Evolutionary conservation across 305 asterid species (phyloP).

Genomic region (Fraxinus sp.): DNA sequence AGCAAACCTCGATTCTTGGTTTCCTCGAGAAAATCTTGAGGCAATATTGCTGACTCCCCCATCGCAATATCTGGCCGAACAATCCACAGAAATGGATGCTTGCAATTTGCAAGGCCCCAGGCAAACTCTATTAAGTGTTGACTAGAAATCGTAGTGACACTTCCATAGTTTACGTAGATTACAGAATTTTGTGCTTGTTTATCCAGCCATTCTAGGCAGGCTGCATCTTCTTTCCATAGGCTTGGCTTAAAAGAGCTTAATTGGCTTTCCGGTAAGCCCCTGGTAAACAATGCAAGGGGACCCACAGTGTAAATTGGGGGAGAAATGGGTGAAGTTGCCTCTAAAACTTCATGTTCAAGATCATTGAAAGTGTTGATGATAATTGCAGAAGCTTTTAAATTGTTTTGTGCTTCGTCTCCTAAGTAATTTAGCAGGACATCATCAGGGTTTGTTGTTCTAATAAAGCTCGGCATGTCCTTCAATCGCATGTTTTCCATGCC

Average conservation of each 20-base stretch:
- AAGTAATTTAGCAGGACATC: conserved; percentile 30
- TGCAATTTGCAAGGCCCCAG: conserved; percentile 40
- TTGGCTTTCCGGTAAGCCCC: conserved; percentile 5
- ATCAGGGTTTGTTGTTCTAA: conserved; percentile 29
- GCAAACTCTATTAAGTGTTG: conserved; percentile 34
- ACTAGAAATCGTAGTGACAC: conserved; percentile 25
- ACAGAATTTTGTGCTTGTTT: conserved; percentile 24
- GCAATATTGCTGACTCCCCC: conserved; percentile 24
- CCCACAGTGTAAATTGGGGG: conserved; percentile 32
- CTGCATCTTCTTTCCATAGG: conserved; percentile 37
- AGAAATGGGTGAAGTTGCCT: conserved; percentile 16
- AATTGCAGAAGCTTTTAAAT: conserved; percentile 34
- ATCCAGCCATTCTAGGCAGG: conserved; percentile 34
- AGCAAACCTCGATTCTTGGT: conserved; percentile 24
- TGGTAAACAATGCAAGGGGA: conserved; percentile 26
- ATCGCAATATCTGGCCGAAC: conserved; percentile 31
- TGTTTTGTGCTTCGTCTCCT: conserved; percentile 31
- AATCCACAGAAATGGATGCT: conserved; percentile 34
- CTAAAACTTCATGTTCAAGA: conserved; percentile 30
- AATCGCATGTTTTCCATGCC: conserved; percentile 35
- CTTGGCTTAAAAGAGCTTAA: conserved; percentile 20
- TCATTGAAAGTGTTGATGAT: conserved; percentile 38
- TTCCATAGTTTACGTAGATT: conserved; percentile 29
- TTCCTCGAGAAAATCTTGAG: conserved; percentile 25
- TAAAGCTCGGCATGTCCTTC: conserved; percentile 38